Percentiles rank a stretch among this genome's conserved stretches.
Conservation (phyloP, 1,139 yeast genomes). For the Yamadazyma taylorii region DNA sequence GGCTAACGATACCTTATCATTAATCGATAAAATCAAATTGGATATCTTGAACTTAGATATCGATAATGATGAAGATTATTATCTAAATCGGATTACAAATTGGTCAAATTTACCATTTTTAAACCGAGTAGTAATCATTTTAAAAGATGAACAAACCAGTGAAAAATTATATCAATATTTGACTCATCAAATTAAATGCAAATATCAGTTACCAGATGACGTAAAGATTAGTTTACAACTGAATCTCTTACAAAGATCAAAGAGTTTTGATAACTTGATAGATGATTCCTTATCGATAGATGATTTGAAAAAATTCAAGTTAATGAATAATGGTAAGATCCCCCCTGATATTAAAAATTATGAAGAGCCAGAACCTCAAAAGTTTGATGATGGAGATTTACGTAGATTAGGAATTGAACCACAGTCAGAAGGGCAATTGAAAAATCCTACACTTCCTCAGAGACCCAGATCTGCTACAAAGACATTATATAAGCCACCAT, state of each 20-base stretch:
- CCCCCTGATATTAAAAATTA: constrained; percentile 20
- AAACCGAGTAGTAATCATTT: constrained; percentile 40
- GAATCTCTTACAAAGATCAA: constrained; percentile 40
- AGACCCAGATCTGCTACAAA: constrained; percentile 32
- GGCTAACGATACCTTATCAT: constrained; percentile 21
- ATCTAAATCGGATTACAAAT: constrained; percentile 31
- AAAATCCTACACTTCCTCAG: constrained; percentile 1
- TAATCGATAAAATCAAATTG: constrained; percentile 39
- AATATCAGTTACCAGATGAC: constrained; percentile 4
- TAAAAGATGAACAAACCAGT: constrained; percentile 35
- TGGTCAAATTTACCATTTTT: constrained; percentile 50
- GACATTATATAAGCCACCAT: constrained; percentile 38
- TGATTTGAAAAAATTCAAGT: constrained; percentile 28
- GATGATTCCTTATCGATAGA: constrained; percentile 23
- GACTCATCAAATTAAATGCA: constrained; percentile 7
- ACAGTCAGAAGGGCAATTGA: constrained; percentile 1
- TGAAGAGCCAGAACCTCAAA: constrained; percentile 42
- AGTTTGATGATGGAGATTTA: constrained; percentile 31
- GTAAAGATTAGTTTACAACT: constrained; percentile 41
- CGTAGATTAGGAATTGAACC: constrained; percentile 19
- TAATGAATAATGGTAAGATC: constrained; percentile 13
- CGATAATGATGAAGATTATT: constrained; percentile 24
- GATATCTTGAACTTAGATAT: constrained; percentile 27
- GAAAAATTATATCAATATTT: constrained; percentile 24
- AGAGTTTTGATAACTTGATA: constrained; percentile 33